Evolutionary conservation across 2,329 filamentous ascomycete genomes (phyloP).

Genomic region (Geosmithia flava): DNA sequence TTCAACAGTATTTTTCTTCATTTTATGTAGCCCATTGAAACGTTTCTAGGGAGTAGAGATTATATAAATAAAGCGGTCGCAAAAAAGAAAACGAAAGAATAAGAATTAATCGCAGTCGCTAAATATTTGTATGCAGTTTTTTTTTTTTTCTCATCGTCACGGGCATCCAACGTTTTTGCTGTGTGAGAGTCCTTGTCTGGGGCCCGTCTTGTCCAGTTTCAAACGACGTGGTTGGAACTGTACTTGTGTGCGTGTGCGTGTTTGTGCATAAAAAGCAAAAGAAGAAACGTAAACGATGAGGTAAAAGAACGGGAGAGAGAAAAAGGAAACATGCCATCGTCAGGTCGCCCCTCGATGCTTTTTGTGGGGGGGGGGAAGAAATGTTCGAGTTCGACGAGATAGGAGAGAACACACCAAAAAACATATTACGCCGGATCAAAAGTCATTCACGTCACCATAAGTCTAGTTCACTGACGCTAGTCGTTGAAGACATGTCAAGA

Average conservation of each 20-base stretch:
- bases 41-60: background rate
- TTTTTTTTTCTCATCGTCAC: no score
- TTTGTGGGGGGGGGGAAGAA: no score
- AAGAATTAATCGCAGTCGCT: background rate
- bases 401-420: background rate
- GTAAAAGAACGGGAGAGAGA: background rate
- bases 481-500: slow-evolving; percentile 28
- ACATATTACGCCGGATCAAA: background rate
- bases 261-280: background rate
- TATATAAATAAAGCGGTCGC: background rate
- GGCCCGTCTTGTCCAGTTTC: background rate
- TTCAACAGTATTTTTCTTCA: no score
- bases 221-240: background rate
- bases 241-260: background rate
- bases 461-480: slow-evolving; percentile 12
- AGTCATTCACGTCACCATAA: background rate
- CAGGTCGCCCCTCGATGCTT: background rate
- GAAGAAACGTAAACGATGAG: background rate
- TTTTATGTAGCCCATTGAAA: no score
- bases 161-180: background rate
- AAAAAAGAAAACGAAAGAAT: background rate
- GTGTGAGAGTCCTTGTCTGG: background rate
- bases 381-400: background rate
- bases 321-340: background rate
- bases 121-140: background rate